Evolutionary conservation across 2,329 filamentous ascomycete species (phyloP), one percentile per base, ranked within the genome.

Genomic region (Thielaviopsis punctulata): DNA sequence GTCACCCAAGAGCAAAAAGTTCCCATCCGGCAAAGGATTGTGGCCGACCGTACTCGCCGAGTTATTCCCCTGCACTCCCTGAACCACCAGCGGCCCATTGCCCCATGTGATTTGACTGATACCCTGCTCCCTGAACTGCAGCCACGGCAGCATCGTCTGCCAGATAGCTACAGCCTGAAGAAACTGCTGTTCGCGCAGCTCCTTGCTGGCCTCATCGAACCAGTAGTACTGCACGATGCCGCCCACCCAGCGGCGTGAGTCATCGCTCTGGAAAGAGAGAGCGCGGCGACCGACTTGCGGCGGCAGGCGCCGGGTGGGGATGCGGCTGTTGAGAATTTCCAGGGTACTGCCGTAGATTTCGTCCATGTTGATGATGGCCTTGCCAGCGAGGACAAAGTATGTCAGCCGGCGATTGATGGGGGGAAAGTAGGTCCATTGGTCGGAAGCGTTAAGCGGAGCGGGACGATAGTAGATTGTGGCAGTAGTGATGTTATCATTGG

Each of bases 291-390:
- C 24, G 15, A 45, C 4, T 21, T 15, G 5, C 18, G 41, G 39
- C 33, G 23, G 46, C 13, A 15, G 25, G 36, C 15, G 19, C 23
- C 12, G 30, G 4, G 21, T 21, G 21, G 22, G 33, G 7, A 22
- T 12, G 24, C 22, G 19, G 46, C 22, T 27, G 15, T 41, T 39
- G 36, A 54, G 27, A 18, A 56, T 25, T 13, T 52, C 41, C 13
- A 41, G 30, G 13, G 36, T 36, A n/a, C 36, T 52, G 27, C 52
- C 55, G 23, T 49, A 56, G 45, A 56, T 39, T 21, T 51, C 33
- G 25, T 56, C 55, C 24, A 49, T 49, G n/a, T 56, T 48, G n/a
- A 56, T 54, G 21, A 56, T 50, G 39, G 52, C 49, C 15, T 33
- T 36, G 25, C 45, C 52, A 18, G 45, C 7, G 12, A 46, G 49